Percentiles rank a stretch among this genome's conserved stretches.
Conservation (phyloP, 2,329 filamentous ascomycete genomes). For the Neonectria punicea region DNA sequence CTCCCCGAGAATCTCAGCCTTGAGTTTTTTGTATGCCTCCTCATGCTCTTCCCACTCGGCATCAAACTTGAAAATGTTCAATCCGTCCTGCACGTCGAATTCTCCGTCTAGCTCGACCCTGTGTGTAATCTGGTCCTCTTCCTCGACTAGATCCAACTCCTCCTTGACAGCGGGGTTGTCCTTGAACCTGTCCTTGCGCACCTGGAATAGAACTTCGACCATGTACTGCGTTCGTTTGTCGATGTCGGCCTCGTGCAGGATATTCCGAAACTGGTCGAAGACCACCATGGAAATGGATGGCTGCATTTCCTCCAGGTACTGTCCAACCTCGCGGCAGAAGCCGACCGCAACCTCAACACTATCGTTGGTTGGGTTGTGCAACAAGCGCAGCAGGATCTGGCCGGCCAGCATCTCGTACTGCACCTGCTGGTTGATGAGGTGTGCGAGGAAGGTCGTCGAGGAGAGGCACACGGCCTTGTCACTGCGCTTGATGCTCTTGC, state of each 20-base stretch:
- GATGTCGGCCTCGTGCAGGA: slow-evolving; percentile 95
- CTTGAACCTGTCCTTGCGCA: slow-evolving; percentile 96
- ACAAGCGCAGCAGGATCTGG: slow-evolving; percentile 89
- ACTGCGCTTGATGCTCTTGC: slow-evolving; percentile 94
- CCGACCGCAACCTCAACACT: slow-evolving; percentile 97
- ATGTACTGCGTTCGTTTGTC: slow-evolving; percentile 99
- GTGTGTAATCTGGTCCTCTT: slow-evolving; percentile 98
- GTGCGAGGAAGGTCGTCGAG: slow-evolving; percentile 93
- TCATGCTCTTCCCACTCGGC: slow-evolving; percentile 91
- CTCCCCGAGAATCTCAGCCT: slow-evolving; percentile 93
- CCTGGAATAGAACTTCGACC: slow-evolving; percentile 97
- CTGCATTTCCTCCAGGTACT: slow-evolving; percentile 96
- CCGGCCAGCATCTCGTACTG: slow-evolving; percentile 93
- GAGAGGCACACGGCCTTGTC: slow-evolving; percentile 96
- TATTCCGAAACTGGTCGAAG: slow-evolving; percentile 95
- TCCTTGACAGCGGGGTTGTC: slow-evolving; percentile 91
- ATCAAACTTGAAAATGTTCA: slow-evolving; percentile 98
- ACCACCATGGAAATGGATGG: slow-evolving; percentile 86
- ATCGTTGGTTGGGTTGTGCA: slow-evolving; percentile 96
- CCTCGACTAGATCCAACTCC: slow-evolving; percentile 93
- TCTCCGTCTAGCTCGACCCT: slow-evolving; percentile 83
- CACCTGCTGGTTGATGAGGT: slow-evolving; percentile 96
- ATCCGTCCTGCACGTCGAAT: slow-evolving; percentile 82
- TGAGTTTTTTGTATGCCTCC: slow-evolving; percentile 87
- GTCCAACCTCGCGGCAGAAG: slow-evolving; percentile 90